Conservation (phyloP, 495 filamentous ascomycete genomes). For the Trichoderma virens region DNA sequence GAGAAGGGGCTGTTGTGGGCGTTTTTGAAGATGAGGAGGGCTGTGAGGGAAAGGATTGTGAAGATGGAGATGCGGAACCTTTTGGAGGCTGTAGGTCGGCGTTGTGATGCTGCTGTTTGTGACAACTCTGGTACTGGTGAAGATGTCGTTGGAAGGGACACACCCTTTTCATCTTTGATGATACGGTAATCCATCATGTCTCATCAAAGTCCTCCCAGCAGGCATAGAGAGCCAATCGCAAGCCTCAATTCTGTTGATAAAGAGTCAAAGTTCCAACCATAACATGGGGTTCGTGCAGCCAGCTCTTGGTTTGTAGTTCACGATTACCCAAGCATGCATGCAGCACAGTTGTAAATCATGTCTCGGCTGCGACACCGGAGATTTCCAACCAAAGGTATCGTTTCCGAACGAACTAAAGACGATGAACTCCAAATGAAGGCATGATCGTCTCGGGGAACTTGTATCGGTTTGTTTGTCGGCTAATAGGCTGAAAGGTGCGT, state of each 20-base stretch:
- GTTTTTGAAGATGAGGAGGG: neutral
- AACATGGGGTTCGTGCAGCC: too few species aligned
- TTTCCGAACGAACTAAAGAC: too few species aligned
- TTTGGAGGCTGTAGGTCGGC: neutral
- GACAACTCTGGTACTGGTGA: neutral
- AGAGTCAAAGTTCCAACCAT: neutral
- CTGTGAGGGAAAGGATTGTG: neutral
- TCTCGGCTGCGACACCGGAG: too few species aligned
- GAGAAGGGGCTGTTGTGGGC: neutral
- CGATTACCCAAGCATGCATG: too few species aligned
- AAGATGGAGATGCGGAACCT: neutral
- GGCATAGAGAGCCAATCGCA: neutral
- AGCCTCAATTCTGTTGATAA: neutral
- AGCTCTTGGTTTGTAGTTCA: too few species aligned
- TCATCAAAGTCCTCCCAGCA: neutral
- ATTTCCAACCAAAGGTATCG: too few species aligned
- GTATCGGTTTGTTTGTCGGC: neutral
- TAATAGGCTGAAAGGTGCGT: neutral
- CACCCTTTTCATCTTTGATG: neutral
- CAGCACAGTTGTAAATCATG: too few species aligned
- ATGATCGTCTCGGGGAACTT: neutral
- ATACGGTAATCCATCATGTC: neutral
- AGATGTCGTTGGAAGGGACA: neutral
- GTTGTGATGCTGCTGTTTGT: neutral
- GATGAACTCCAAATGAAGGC: neutral